Percentiles rank a stretch among this genome's conserved stretches.
Evolutionary conservation across 169 alveolate genomes (phyloP).

Genomic region (Theileria annulata): DNA sequence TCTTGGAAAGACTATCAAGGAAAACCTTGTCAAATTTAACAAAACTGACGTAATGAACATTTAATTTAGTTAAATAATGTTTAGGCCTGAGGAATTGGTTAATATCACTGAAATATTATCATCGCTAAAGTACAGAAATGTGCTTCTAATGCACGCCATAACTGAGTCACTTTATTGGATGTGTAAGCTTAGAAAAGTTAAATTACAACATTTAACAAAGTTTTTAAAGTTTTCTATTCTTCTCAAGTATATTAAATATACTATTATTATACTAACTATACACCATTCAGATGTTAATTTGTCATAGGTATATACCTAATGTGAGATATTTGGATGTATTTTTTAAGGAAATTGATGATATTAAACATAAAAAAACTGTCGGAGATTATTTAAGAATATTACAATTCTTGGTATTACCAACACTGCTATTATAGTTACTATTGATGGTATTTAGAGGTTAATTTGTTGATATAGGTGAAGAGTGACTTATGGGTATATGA

Average conservation of each 20-base stretch:
- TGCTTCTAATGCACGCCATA: conserved; percentile 57
- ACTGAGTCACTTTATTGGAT: conserved; percentile 57
- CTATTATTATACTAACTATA: too few species aligned
- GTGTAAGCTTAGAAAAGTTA: conserved; percentile 44
- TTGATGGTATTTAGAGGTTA: background rate
- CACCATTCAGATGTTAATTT: background rate
- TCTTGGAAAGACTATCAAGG: conserved; percentile 27
- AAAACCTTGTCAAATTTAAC: conserved; percentile 29
- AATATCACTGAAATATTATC: conserved; percentile 42
- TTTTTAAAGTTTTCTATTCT: conserved; percentile 40
- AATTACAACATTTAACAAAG: conserved; percentile 23
- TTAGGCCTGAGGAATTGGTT: conserved; percentile 55
- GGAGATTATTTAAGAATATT: conserved; percentile 50
- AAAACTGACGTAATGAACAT: conserved; percentile 16
- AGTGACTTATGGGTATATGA: conserved; percentile 24
- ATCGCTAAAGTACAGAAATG: conserved; percentile 45
- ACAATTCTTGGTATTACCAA: conserved; percentile 38
- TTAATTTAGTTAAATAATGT: background rate
- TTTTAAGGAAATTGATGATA: conserved; percentile 38
- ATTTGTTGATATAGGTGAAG: conserved; percentile 17
- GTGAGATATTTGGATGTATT: conserved; percentile 31
- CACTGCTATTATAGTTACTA: background rate
- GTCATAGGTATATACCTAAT: conserved; percentile 46
- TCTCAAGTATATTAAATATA: conserved; percentile 19
- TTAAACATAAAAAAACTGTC: conserved; percentile 24